These are phyloP conservation scores for Peniophora sp. DNA, from an alignment of 1,284 basidiomycete genomes.

Conservation along the genomic window DNA sequence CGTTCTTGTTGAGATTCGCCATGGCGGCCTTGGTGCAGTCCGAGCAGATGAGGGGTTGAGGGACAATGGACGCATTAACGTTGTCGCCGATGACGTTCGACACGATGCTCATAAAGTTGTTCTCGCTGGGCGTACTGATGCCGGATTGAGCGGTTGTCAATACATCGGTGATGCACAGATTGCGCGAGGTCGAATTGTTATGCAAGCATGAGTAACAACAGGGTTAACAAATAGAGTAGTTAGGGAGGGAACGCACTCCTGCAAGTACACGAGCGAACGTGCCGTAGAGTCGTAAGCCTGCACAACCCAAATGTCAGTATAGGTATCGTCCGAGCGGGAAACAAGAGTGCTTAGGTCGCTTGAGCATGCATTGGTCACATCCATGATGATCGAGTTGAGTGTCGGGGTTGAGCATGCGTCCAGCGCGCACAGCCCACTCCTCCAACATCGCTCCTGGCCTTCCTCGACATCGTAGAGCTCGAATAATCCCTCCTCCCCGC, in stretches of 20 bases:
- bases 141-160: constrained; percentile 36
- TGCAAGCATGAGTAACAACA: constrained; percentile 1
- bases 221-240: not conserved
- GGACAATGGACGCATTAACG: constrained; percentile 17
- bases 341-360: constrained; percentile 34
- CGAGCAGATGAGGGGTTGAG: constrained; percentile 42
- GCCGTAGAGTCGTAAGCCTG: constrained; percentile 41
- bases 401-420: constrained; percentile 50
- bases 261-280: constrained; percentile 43
- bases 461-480: too few relatives aligned
- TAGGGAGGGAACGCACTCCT: constrained; percentile 37
- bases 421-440: constrained; percentile 37
- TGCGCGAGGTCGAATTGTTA: constrained; percentile 28
- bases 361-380: constrained; percentile 45
- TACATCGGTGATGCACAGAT: constrained; percentile 47
- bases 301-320: constrained; percentile 26
- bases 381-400: constrained; percentile 37
- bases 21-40: constrained; percentile 45
- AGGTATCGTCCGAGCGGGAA: constrained; percentile 18
- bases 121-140: constrained; percentile 26
- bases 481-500: too few relatives aligned
- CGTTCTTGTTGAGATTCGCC: constrained; percentile 42
- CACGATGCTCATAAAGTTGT: constrained; percentile 18
- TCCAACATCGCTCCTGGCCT: too few relatives aligned
- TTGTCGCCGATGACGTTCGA: constrained; percentile 13